A percentile compares a stretch with the other conserved stretches of the same genome.
These are phyloP conservation scores for Chlorella sorokiniana DNA, from an alignment of 139 green algal genomes.

Conservation along the genomic window DNA sequence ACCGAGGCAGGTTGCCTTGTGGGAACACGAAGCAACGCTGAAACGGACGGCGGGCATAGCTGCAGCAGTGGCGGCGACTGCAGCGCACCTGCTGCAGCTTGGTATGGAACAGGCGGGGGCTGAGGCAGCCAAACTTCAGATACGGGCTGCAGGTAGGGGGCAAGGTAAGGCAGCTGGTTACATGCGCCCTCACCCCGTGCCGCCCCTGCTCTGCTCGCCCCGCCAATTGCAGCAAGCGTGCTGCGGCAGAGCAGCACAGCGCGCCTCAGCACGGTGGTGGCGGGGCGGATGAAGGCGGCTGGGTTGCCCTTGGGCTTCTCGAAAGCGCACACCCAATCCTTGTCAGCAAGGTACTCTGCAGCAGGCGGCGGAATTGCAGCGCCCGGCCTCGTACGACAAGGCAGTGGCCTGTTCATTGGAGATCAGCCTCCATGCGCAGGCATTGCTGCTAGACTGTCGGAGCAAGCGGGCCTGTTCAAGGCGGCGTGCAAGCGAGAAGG, in stretches of 20 bases:
- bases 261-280: constrained; percentile 83
- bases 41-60: neutral
- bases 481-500: too few relatives aligned
- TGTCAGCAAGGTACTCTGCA: constrained; percentile 58
- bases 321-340: constrained; percentile 78
- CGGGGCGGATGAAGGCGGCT: constrained; percentile 69
- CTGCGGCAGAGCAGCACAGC: neutral
- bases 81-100: constrained; percentile 41
- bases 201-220: too few relatives aligned
- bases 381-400: too few relatives aligned
- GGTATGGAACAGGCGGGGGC: constrained; percentile 52
- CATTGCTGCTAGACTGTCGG: too few relatives aligned
- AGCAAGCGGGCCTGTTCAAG: too few relatives aligned
- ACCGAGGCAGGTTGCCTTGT: neutral
- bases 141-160: constrained; percentile 58
- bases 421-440: too few relatives aligned
- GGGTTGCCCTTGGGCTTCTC: constrained; percentile 91
- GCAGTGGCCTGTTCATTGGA: too few relatives aligned
- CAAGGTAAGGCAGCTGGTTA: neutral
- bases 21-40: neutral
- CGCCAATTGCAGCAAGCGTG: neutral
- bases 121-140: constrained; percentile 83
- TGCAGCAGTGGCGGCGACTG: neutral
- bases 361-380: neutral
- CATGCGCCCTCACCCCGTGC: too few relatives aligned